Conservation (phyloP, 305 asterid species). For the Fraxinus platypoda region DNA sequence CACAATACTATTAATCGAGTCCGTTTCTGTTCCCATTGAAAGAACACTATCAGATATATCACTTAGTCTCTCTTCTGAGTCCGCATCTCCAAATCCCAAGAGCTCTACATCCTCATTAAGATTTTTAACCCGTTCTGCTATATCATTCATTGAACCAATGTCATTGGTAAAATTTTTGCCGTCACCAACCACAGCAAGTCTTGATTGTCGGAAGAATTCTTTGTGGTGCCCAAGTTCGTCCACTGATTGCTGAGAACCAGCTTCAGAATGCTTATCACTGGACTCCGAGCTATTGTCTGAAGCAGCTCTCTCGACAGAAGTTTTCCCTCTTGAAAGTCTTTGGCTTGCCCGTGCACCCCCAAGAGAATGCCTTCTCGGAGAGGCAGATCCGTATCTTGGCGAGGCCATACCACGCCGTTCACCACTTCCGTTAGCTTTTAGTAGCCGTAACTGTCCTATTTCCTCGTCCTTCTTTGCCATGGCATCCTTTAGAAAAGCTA, state of each 20-base stretch:
- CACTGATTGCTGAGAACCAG: conserved; percentile 72
- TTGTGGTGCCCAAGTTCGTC: conserved; percentile 75
- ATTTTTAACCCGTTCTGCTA: conserved; percentile 36
- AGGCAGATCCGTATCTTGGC: conserved; percentile 53
- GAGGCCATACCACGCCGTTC: conserved; percentile 52
- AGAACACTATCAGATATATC: conserved; percentile 95
- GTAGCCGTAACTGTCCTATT: conserved; percentile 48
- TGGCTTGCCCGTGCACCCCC: conserved; percentile 42
- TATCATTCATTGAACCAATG: conserved; percentile 33
- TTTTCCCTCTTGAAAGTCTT: conserved; percentile 15
- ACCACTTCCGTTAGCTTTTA: conserved; percentile 41
- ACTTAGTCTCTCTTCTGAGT: conserved; percentile 86
- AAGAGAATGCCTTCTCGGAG: conserved; percentile 62
- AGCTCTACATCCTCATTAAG: conserved; percentile 60
- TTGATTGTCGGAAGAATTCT: conserved; percentile 75
- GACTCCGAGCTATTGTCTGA: conserved; percentile 64
- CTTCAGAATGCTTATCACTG: conserved; percentile 87
- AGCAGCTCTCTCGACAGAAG: background rate
- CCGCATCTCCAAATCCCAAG: conserved; percentile 77
- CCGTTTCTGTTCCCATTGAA: conserved; percentile 96
- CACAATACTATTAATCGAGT: conserved; percentile 72
- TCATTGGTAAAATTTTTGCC: conserved; percentile 38
- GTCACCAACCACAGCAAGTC: conserved; percentile 54
- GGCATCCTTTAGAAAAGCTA: conserved; percentile 63
- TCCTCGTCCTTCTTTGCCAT: conserved; percentile 77